Percentiles rank a stretch among this genome's conserved stretches.
Conservation (phyloP, 164 flowering plant genomes). For the Stephania yunnanensis region DNA sequence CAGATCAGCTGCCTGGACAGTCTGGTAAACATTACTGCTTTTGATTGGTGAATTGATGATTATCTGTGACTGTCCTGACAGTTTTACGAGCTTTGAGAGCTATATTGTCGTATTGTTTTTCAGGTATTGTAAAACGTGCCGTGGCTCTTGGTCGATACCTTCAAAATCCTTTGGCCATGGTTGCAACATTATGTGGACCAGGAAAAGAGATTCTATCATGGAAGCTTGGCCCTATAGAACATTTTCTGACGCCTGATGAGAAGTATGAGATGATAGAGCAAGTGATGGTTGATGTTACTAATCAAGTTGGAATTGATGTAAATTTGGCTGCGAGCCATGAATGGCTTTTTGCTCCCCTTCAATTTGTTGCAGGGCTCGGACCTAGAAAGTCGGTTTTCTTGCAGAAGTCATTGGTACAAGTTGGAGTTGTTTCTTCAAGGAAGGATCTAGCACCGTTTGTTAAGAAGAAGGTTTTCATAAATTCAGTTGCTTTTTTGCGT, state of each 20-base stretch:
- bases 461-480: slow-evolving; percentile 80
- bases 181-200: slow-evolving; percentile 93
- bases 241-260: slow-evolving; percentile 84
- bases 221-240: slow-evolving; percentile 66
- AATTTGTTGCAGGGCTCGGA: slow-evolving; percentile 90
- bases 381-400: slow-evolving; percentile 90
- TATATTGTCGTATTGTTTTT: slow-evolving; percentile 7
- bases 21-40: slow-evolving; percentile 38
- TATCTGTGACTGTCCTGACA: background rate
- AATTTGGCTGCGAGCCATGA: slow-evolving; percentile 90
- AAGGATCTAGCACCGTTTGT: slow-evolving; percentile 69
- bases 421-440: slow-evolving; percentile 64
- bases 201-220: slow-evolving; percentile 85
- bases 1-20: slow-evolving; percentile 81
- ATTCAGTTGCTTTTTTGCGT: slow-evolving; percentile 89
- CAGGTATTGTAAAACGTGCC: slow-evolving; percentile 93
- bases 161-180: slow-evolving; percentile 96
- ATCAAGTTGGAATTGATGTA: slow-evolving; percentile 90
- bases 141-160: slow-evolving; percentile 93
- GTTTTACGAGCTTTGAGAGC: background rate
- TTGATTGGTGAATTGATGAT: background rate
- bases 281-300: slow-evolving; percentile 89
- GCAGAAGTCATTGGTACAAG: slow-evolving; percentile 72
- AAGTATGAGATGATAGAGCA: slow-evolving; percentile 87
- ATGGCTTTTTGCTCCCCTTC: slow-evolving; percentile 90